These are phyloP conservation scores for Fimicolochytrium jonesii DNA, from an alignment of 192 early-diverging fungal species.

Conservation along the genomic window DNA sequence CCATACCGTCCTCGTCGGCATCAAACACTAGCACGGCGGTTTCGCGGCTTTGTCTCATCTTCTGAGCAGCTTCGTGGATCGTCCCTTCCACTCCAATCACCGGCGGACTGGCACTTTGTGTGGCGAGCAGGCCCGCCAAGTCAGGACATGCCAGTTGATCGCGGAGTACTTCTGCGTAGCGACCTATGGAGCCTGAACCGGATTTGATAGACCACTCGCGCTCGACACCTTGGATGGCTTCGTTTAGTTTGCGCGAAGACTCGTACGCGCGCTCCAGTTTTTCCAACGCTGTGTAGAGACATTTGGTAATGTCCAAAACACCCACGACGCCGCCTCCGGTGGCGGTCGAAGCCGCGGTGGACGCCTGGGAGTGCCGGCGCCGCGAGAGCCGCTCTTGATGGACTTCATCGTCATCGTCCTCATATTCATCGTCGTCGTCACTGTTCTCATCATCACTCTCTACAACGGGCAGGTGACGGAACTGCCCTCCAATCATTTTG, in stretches of 20 bases:
- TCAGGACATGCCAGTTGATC: conserved; percentile 79
- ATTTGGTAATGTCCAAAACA: conserved; percentile 49
- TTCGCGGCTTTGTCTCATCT: conserved; percentile 37
- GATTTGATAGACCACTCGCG: conserved; percentile 32
- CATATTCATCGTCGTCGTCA: conserved; percentile 14
- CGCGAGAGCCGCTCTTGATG: too few relatives aligned
- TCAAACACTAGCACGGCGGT: conserved; percentile 48
- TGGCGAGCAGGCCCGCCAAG: conserved; percentile 66
- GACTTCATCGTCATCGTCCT: not conserved
- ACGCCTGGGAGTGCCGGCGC: not conserved
- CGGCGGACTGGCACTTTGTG: conserved; percentile 17
- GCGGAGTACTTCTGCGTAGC: conserved; percentile 50
- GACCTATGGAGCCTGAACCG: conserved; percentile 13
- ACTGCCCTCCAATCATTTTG: conserved; percentile 44
- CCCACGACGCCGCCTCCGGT: conserved; percentile 36
- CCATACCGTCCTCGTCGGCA: conserved; percentile 41
- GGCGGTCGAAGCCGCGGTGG: not conserved
- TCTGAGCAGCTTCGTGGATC: conserved; percentile 40
- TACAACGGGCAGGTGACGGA: conserved; percentile 49
- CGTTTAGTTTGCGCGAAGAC: conserved; percentile 71
- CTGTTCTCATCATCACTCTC: conserved; percentile 31
- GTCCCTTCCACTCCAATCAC: conserved; percentile 33
- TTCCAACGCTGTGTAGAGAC: conserved; percentile 46
- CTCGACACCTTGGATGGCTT: conserved; percentile 47
- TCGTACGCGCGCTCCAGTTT: conserved; percentile 42